Conservation (phyloP, 805 yeast genomes). For the Schwanniomyces vanrijiae region DNA sequence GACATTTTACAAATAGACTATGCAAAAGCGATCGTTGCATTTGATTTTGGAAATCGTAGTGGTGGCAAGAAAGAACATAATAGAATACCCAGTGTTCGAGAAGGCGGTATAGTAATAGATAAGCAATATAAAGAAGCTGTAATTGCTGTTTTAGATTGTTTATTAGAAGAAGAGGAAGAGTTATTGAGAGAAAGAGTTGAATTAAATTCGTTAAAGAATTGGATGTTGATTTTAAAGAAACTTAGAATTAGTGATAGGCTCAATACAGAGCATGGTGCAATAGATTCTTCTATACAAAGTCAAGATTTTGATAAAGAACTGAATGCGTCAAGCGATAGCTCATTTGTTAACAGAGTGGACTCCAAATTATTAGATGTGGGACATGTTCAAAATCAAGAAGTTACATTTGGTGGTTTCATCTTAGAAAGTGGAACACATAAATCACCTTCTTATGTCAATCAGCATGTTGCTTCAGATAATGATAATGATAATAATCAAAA, state of each 20-base stretch:
- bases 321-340: neutral
- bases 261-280: conserved; percentile 47
- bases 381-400: no score
- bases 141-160: conserved; percentile 45
- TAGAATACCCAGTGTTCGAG: conserved; percentile 57
- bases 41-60: conserved; percentile 54
- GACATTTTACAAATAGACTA: conserved; percentile 66
- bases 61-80: conserved; percentile 33
- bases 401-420: no score
- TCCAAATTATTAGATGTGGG: no score
- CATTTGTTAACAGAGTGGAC: no score
- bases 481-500: no score
- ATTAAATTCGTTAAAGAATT: conserved; percentile 49
- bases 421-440: no score
- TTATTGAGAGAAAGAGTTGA: conserved; percentile 45
- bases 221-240: conserved; percentile 54
- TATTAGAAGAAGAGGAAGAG: conserved; percentile 50
- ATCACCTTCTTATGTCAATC: no score
- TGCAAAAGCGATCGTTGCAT: conserved; percentile 86
- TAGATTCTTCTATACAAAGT: no score
- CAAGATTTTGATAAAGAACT: conserved; percentile 9
- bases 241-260: conserved; percentile 49
- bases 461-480: no score
- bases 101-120: conserved; percentile 77
- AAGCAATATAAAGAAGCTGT: conserved; percentile 62